These are phyloP conservation scores for Cornus suecica DNA, from an alignment of 148 eudicot genomes.

Conservation along the genomic window DNA sequence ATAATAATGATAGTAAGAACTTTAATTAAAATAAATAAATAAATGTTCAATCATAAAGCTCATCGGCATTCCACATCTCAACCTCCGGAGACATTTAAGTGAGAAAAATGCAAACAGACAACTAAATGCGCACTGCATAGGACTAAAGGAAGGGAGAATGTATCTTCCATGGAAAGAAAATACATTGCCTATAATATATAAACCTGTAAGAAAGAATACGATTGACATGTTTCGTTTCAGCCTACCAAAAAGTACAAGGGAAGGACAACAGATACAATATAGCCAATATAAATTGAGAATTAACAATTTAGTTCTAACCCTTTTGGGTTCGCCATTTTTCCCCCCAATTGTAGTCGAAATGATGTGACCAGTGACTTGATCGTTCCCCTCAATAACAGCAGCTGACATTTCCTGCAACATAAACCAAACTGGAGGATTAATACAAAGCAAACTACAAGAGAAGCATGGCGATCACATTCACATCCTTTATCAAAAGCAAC, in stretches of 20 bases:
- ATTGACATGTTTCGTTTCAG: background rate
- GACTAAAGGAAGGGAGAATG: background rate
- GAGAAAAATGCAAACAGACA: too few species aligned
- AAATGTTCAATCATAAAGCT: background rate
- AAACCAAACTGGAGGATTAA: slow-evolving; percentile 6
- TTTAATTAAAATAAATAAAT: background rate
- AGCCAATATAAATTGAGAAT: background rate
- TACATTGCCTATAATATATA: background rate
- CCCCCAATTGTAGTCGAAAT: slow-evolving; percentile 89
- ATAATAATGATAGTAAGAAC: too few species aligned
- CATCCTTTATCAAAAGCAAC: background rate
- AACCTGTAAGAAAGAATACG: background rate
- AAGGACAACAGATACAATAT: slow-evolving; percentile 11
- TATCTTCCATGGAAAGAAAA: background rate
- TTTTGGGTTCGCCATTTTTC: slow-evolving; percentile 86
- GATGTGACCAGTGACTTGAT: slow-evolving; percentile 80
- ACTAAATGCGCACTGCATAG: background rate
- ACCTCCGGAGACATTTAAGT: background rate
- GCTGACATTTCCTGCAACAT: slow-evolving; percentile 65
- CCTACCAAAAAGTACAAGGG: background rate
- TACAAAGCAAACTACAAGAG: background rate
- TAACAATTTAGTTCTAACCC: slow-evolving; percentile 35
- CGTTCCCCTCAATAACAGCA: slow-evolving; percentile 66
- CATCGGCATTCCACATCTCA: background rate
- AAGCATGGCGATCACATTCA: too few species aligned